Evolutionary conservation across 495 filamentous ascomycete species (phyloP).

Genomic region (Hypomontagnella monticulosa): DNA sequence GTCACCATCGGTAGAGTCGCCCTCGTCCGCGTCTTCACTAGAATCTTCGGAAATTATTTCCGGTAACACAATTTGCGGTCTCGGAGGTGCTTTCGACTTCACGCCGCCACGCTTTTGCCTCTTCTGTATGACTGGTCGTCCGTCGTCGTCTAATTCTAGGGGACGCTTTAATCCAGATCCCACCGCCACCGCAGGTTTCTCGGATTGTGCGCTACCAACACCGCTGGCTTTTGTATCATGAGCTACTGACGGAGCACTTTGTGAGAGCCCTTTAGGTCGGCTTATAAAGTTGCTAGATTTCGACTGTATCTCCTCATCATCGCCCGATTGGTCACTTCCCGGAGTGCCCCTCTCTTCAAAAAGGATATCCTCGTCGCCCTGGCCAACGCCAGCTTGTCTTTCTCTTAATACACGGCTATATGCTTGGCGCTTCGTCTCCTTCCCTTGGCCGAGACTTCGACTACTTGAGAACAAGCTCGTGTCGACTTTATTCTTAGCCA

Average conservation of each 20-base stretch:
- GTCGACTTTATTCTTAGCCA: conserved; percentile 81
- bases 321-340: conserved; percentile 46
- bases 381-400: conserved; percentile 64
- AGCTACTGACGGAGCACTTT: not conserved
- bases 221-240: not conserved
- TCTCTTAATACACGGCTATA: conserved; percentile 68
- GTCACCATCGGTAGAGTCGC: conserved; percentile 42
- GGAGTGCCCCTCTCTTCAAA: conserved; percentile 43
- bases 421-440: conserved; percentile 72
- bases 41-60: conserved; percentile 62
- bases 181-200: conserved; percentile 46
- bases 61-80: conserved; percentile 42
- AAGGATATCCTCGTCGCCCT: conserved; percentile 48
- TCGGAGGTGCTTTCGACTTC: conserved; percentile 54
- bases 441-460: conserved; percentile 73
- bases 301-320: conserved; percentile 41
- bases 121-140: conserved; percentile 83
- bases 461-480: conserved; percentile 81
- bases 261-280: not conserved
- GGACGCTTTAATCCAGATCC: conserved; percentile 90
- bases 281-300: not conserved
- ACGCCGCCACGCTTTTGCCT: conserved; percentile 63
- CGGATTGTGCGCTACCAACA: not conserved
- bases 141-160: conserved; percentile 78
- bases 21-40: conserved; percentile 39